A percentile compares a stretch with the other conserved stretches of the same genome.
Conservation (phyloP, 768 basidiomycete genomes). For the Phlegmacium glaucopus region DNA sequence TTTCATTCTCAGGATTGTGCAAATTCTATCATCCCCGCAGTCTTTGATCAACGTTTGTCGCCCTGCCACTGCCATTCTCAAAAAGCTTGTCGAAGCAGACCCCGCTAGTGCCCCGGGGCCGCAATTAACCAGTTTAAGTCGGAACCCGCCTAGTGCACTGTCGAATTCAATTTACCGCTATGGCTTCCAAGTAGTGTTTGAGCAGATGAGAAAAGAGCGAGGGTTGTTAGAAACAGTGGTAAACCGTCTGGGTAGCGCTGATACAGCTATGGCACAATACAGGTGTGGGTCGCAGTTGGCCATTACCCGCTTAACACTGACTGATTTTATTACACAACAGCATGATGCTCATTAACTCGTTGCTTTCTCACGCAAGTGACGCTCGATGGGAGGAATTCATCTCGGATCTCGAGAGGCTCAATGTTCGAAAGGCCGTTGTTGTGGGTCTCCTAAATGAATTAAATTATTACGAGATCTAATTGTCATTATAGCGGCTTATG, state of each 20-base stretch:
- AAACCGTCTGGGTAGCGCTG: constrained; percentile 70
- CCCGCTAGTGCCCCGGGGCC: constrained; percentile 63
- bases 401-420: constrained; percentile 67
- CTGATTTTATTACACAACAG: constrained; percentile 34
- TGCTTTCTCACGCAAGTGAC: constrained; percentile 78
- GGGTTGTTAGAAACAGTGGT: constrained; percentile 81
- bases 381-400: constrained; percentile 78
- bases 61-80: constrained; percentile 86
- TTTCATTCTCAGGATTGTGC: constrained; percentile 78
- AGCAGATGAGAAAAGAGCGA: constrained; percentile 73
- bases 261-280: constrained; percentile 81
- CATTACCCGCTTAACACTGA: constrained; percentile 1
- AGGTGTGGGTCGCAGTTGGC: constrained; percentile 44
- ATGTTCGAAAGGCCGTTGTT: constrained; percentile 78
- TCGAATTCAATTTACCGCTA: constrained; percentile 77
- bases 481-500: constrained; percentile 64
- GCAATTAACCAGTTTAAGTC: constrained; percentile 57
- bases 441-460: constrained; percentile 40
- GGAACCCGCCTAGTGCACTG: constrained; percentile 44
- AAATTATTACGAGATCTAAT: background rate
- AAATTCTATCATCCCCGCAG: constrained; percentile 69
- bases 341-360: constrained; percentile 88
- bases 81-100: constrained; percentile 86
- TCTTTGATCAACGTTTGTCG: constrained; percentile 88
- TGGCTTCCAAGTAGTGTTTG: constrained; percentile 81